Evolutionary conservation across 192 early-diverging fungal genomes (phyloP), one percentile per base, ranked within the genome.

Genomic region (Spizellomyces sp.): DNA sequence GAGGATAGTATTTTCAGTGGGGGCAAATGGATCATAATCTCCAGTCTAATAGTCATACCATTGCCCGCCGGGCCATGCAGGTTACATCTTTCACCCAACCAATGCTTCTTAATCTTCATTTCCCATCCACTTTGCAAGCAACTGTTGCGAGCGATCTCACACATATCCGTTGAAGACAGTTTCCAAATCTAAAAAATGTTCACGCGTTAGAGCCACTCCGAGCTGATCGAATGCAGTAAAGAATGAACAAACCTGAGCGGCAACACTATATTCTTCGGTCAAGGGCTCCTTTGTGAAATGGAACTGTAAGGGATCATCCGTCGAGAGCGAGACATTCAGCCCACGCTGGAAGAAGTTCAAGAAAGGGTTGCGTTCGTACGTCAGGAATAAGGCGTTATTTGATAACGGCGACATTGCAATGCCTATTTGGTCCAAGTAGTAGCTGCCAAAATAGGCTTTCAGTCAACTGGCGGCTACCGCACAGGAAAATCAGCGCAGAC

Each of bases 361-460:
- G 68, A 98, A 92, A 2, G 94, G 94, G 73, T 98, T 96, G 66
- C 94, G 85, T 77, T 98, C 94, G 72, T 94, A 95, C 19, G 89
- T 91, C 59, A 98, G 79, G 74, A 98, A 98, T 42, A 98, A 79
- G 3, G 96, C 94, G 76, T 98, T 98, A 85, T 98, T 98, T 42
- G 94, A 95, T 5, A 98, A 84, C 19, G 96, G 96, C 10, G 92
- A 94, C 96, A 98, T 96, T 66, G 96, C 94, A 69, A 98, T 91
- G 19, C 94, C 94, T 54, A 98, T 94, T 71, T 98, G 96, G 75
- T 94, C 90, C 63, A 98, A 75, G 71, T 98, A 98, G 27, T 36
- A 36, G 0, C 27, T 36, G 3, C 27, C 27, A 36, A 36, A 36
- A 36, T 36, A 36, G 59, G 15, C 10, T 19, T 61, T 12, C 10